Conservation (phyloP, 345 rosid genomes). For the Citrus maxima region DNA sequence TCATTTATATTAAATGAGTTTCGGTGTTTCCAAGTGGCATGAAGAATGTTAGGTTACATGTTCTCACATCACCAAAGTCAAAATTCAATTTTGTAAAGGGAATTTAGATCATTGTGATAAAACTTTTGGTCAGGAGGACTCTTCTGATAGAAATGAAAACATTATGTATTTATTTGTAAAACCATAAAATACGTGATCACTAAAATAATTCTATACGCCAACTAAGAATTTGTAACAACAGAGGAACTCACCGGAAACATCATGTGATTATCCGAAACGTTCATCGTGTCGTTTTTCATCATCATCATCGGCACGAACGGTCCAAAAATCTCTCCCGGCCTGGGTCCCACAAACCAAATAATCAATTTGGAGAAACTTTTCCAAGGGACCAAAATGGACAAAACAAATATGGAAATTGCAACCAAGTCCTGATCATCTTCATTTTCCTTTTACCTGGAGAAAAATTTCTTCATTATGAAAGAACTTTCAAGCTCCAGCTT, state of each 20-base stretch:
- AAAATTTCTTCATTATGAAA: conserved; percentile 18
- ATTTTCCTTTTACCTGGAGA: conserved; percentile 44
- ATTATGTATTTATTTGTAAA: too few relatives aligned
- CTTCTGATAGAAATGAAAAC: too few relatives aligned
- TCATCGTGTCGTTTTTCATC: conserved; percentile 18
- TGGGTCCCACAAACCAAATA: conserved; percentile 17
- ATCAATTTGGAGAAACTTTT: not conserved
- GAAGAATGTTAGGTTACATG: too few relatives aligned
- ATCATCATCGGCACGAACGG: conserved; percentile 42
- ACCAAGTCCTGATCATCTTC: not conserved
- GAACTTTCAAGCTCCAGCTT: conserved; percentile 52
- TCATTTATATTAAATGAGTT: too few relatives aligned
- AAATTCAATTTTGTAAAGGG: too few relatives aligned
- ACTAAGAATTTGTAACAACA: too few relatives aligned
- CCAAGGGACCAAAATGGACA: not conserved
- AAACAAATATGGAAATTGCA: not conserved
- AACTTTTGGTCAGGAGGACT: too few relatives aligned
- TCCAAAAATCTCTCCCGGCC: conserved; percentile 42
- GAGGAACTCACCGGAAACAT: conserved; percentile 21
- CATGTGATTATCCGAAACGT: conserved; percentile 32
- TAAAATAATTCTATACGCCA: too few relatives aligned
- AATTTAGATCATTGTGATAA: too few relatives aligned
- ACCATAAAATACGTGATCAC: too few relatives aligned
- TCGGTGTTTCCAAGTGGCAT: too few relatives aligned
- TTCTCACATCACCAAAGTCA: too few relatives aligned